phyloP scores from a whole-genome alignment of 345 rosid genomes.

The Aquilaria sinensis region DNA sequence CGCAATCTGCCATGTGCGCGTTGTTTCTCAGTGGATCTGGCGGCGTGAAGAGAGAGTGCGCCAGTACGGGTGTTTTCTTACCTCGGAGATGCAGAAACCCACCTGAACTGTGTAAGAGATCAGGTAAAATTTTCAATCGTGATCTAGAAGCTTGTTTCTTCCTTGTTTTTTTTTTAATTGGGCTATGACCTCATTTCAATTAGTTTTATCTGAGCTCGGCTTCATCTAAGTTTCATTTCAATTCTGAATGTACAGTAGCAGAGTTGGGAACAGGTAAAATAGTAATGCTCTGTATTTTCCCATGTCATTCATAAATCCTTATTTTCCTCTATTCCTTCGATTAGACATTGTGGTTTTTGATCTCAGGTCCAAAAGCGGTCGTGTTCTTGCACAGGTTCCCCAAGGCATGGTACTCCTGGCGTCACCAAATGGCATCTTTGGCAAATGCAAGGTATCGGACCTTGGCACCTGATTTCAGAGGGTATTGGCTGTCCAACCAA shows the following conservation, averaged over 20 bases:
- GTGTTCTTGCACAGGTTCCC: conserved; percentile 29
- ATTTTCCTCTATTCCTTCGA: too few relatives aligned
- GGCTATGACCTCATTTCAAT: too few relatives aligned
- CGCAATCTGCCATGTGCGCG: conserved; percentile 20
- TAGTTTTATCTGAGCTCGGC: too few relatives aligned
- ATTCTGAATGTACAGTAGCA: not conserved
- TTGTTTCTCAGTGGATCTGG: not conserved
- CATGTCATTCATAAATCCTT: too few relatives aligned
- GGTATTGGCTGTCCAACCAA: conserved; percentile 44
- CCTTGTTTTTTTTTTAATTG: too few relatives aligned
- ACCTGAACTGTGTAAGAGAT: conserved; percentile 42
- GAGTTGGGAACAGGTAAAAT: conserved; percentile 10
- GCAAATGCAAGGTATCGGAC: conserved; percentile 37
- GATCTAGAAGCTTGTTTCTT: too few relatives aligned
- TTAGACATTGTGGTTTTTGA: too few relatives aligned
- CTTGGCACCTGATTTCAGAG: conserved; percentile 48
- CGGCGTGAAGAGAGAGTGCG: not conserved
- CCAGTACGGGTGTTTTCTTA: conserved; percentile 64
- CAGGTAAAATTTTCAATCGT: conserved; percentile 29
- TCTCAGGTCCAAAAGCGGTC: too few relatives aligned
- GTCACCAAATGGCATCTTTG: conserved; percentile 47
- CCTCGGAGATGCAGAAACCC: conserved; percentile 49
- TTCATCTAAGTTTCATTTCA: too few relatives aligned
- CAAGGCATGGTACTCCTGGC: conserved; percentile 63
- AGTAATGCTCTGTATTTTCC: not conserved